Base-by-base conservation (phyloP, 179 eudicot species). In the Silene noctiflora region DNA sequence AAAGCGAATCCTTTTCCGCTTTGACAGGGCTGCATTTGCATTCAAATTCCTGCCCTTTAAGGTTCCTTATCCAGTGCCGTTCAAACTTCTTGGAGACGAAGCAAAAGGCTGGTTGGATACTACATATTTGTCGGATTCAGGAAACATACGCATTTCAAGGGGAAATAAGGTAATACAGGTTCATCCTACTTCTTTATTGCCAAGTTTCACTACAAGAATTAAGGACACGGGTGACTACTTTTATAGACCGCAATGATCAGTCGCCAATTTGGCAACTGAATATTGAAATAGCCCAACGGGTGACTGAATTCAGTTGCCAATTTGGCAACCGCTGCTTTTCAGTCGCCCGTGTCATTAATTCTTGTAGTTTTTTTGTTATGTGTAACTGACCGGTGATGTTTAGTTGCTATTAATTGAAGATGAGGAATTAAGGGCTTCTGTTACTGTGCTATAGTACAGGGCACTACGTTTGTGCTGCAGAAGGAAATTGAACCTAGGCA, bases 91-190 rank as follows among this genome's bases (percentile, higher is more conserved):
- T 35, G 97, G 99, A 67, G 99, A 95, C 72, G 97, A 95, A 83
- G 99, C 99, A 33, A 93, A 93, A 82, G 99, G 99, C 51, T 95
- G 99, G 99, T 84, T 95, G 77, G 98, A 95, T 80, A 95, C 99
- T n/a, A 93, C 98, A 33, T 95, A 95, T 80, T 86, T 95, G 85
- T 95, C 99, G 14, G 77, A 75, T 80, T 89, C 94, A 24, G 99
- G 99, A 76, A 93, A 91, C 75, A 78, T 94, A 16, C 97, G 99
- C 64, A 89, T 95, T 78, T 95, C 99, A 59, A 90, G 91, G 80
- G 99, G 99, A 79, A 95, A 92, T 73, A 95, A 95, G 98, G 99
- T 95, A 86, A 42, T 65, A 25, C 65, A 79, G 58, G 60, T 67
- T 70, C 73, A 55, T 51, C 62, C n/a, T 59, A 24, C n/a, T 19